These are phyloP conservation scores for Botrytis squamosa DNA, from an alignment of 2,329 filamentous ascomycete genomes.

Conservation along the genomic window DNA sequence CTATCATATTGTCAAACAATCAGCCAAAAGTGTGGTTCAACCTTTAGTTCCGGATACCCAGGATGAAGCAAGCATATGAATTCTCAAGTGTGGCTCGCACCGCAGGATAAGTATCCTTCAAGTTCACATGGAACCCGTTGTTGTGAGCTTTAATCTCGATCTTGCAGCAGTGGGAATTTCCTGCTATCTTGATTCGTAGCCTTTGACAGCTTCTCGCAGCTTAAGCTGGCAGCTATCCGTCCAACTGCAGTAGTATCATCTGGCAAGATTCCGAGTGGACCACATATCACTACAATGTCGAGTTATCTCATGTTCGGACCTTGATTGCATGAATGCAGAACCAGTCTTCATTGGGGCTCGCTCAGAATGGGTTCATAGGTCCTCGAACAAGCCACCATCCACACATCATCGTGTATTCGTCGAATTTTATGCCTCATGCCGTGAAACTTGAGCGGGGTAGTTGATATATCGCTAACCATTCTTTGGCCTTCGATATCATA, in stretches of 20 bases:
- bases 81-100: neutral
- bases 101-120: neutral
- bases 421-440: slow-evolving; percentile 16
- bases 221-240: neutral
- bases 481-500: neutral
- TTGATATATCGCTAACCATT: slow-evolving; percentile 18
- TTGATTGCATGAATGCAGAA: slow-evolving; percentile 18
- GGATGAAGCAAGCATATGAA: neutral
- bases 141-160: neutral
- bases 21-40: neutral
- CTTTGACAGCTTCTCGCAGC: neutral
- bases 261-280: slow-evolving; percentile 24
- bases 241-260: slow-evolving; percentile 7
- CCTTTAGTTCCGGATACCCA: neutral
- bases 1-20: neutral
- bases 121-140: neutral
- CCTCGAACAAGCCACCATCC: neutral
- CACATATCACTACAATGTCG: slow-evolving; percentile 23
- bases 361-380: slow-evolving; percentile 13
- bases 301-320: slow-evolving; percentile 28
- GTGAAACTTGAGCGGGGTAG: slow-evolving; percentile 19
- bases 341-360: slow-evolving; percentile 22
- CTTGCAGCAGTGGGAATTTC: neutral
- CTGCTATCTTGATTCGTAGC: neutral
- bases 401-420: slow-evolving; percentile 11